These are phyloP conservation scores for Aureobasidium sp. DNA, from an alignment of 2,329 filamentous ascomycete genomes.

Conservation along the genomic window DNA sequence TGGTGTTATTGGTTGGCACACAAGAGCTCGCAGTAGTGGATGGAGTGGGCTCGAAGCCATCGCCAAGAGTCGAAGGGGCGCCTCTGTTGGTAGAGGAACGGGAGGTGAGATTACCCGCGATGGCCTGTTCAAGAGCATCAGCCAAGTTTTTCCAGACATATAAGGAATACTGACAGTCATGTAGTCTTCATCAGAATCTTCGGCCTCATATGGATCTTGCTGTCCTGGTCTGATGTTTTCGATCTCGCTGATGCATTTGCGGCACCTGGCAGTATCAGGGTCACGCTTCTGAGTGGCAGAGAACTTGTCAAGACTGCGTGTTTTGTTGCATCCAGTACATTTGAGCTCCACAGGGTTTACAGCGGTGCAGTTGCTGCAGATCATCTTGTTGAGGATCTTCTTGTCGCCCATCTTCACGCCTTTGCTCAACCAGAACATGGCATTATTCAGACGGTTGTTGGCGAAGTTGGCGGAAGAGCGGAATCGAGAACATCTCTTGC, in stretches of 20 bases:
- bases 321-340: neutral
- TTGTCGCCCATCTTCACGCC: neutral
- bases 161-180: neutral
- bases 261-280: conserved; percentile 1
- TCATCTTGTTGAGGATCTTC: neutral
- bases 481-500: neutral
- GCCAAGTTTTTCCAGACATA: neutral
- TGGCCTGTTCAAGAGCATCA: neutral
- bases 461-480: neutral
- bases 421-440: neutral
- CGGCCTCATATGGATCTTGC: neutral
- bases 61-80: neutral
- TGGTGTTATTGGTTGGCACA: neutral
- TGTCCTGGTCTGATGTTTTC: neutral
- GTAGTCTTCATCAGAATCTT: neutral
- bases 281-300: neutral
- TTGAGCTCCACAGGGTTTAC: neutral
- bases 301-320: neutral
- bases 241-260: neutral
- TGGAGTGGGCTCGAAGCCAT: neutral
- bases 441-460: neutral
- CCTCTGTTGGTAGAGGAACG: neutral
- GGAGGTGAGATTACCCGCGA: neutral
- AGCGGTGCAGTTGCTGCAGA: conserved; percentile 2
- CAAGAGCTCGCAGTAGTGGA: neutral